Conservation (phyloP, 1,139 yeast genomes). For the Nakaseomyces nivariensis region DNA sequence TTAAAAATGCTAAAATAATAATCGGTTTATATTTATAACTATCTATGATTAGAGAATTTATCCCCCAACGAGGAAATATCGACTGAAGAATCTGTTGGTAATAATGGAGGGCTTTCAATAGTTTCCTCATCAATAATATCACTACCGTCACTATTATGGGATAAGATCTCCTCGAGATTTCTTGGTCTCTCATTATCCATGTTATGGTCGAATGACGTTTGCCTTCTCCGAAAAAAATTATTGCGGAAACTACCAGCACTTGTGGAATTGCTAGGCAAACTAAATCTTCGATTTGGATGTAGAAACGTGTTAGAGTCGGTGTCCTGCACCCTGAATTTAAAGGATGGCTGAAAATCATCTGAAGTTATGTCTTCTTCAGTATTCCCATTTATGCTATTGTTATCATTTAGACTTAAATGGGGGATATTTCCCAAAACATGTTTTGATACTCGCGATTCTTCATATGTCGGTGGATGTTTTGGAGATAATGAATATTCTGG, state of each 20-base stretch:
- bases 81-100: constrained; percentile 8
- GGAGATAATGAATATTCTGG: constrained; percentile 20
- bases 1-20: neutral
- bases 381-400: constrained; percentile 4
- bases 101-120: neutral
- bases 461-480: constrained; percentile 25
- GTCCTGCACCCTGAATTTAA: neutral
- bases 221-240: neutral
- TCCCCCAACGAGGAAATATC: constrained; percentile 7
- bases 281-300: neutral
- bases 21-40: neutral
- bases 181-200: neutral
- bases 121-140: neutral
- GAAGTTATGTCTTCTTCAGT: constrained; percentile 1
- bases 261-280: neutral
- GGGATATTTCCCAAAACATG: constrained; percentile 6
- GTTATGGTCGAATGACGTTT: neutral
- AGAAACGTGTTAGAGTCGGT: neutral
- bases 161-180: neutral
- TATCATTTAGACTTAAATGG: constrained; percentile 8
- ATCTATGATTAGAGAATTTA: neutral
- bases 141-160: neutral
- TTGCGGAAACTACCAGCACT: neutral
- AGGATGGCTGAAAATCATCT: neutral
- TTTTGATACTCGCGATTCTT: constrained; percentile 24